Conservation (phyloP, 192 early-diverging fungal genomes). For the Dissophora ornata region DNA sequence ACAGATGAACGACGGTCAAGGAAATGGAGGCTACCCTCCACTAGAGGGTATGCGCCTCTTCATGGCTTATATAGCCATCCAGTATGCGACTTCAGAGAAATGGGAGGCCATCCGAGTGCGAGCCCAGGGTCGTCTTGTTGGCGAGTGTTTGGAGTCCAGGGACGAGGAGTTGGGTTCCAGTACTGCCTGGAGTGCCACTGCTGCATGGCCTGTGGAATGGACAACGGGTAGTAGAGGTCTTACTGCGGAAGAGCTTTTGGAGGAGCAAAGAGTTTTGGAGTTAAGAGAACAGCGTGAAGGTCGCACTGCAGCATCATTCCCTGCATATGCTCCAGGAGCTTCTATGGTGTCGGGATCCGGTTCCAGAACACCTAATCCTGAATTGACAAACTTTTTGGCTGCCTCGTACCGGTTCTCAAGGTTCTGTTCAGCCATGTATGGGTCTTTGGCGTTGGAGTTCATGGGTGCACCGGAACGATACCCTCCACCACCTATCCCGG, state of each 20-base stretch:
- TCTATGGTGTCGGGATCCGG: background rate
- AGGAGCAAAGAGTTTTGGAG: constrained; percentile 22
- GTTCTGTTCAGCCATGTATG: constrained; percentile 53
- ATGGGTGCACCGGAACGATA: constrained; percentile 48
- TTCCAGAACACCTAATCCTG: constrained; percentile 22
- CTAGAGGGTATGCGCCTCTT: constrained; percentile 55
- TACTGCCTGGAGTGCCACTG: constrained; percentile 31
- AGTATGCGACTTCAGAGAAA: constrained; percentile 49
- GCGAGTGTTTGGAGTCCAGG: constrained; percentile 40
- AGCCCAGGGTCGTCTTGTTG: constrained; percentile 26
- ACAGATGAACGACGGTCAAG: constrained; percentile 20
- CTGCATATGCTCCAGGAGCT: background rate
- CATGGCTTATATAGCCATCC: constrained; percentile 59
- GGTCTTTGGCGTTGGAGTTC: constrained; percentile 23
- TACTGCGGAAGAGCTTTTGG: constrained; percentile 38
- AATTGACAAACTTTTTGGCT: constrained; percentile 50
- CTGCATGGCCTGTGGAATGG: constrained; percentile 25
- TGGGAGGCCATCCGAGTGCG: constrained; percentile 46
- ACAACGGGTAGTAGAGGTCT: constrained; percentile 20
- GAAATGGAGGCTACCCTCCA: constrained; percentile 31
- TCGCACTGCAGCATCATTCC: constrained; percentile 15
- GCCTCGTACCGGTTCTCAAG: constrained; percentile 48
- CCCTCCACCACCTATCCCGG: constrained; percentile 17
- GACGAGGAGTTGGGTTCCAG: constrained; percentile 45
- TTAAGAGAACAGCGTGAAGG: constrained; percentile 37